Conservation (phyloP, 257 asterid species). For the Ocimum tenuiflorum region DNA sequence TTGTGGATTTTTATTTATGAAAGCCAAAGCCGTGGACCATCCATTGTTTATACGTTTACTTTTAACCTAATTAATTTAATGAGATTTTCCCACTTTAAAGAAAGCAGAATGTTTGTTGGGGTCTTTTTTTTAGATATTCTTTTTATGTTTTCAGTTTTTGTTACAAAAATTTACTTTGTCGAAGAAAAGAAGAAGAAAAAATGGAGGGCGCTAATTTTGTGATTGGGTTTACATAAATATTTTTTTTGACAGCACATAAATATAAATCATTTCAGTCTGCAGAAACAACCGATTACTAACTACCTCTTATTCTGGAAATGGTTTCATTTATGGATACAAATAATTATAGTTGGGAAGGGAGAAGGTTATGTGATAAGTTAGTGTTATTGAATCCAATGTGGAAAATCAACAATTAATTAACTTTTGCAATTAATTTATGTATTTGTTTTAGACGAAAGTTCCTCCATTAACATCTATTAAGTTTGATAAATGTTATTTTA, state of each 20-base stretch:
- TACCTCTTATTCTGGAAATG: background rate
- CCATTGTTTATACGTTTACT: conserved; percentile 19
- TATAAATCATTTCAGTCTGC: no score
- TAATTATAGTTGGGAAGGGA: no score
- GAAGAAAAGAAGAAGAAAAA: conserved; percentile 2
- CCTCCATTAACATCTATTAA: no score
- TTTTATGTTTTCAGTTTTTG: background rate
- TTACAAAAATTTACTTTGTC: background rate
- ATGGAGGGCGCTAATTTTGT: background rate
- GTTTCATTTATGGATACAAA: no score
- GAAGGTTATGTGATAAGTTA: no score
- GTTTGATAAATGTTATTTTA: no score
- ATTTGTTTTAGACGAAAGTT: no score
- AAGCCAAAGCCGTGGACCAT: conserved; percentile 24
- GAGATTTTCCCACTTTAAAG: conserved; percentile 9
- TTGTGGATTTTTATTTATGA: background rate
- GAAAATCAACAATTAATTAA: background rate
- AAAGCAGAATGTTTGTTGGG: conserved; percentile 13
- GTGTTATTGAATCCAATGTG: background rate
- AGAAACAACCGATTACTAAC: background rate
- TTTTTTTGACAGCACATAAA: no score
- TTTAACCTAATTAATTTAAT: background rate
- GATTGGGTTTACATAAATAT: background rate
- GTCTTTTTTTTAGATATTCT: conserved; percentile 1
- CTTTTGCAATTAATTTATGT: no score